Evolutionary conservation across 805 yeast genomes (phyloP).

Genomic region (Kuraishia ogatae): DNA sequence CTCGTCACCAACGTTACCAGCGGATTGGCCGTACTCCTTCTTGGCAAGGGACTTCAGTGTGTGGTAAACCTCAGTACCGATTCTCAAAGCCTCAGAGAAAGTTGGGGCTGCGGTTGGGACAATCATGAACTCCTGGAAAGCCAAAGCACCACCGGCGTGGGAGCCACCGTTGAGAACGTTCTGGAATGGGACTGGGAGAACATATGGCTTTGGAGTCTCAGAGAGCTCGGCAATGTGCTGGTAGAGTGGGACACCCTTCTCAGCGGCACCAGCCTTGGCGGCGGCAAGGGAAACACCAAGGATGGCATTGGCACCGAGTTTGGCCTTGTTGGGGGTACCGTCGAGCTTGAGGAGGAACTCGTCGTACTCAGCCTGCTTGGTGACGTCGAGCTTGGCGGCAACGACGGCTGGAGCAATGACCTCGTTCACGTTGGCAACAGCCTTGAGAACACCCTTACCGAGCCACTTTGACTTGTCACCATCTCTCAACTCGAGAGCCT

Average conservation of each 20-base stretch:
- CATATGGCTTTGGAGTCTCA: slow-evolving; percentile 73
- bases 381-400: slow-evolving; percentile 73
- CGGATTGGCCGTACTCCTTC: slow-evolving; percentile 94
- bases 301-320: slow-evolving; percentile 97
- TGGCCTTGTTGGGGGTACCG: slow-evolving; percentile 96
- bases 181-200: slow-evolving; percentile 98
- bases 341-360: slow-evolving; percentile 79
- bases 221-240: slow-evolving; percentile 80
- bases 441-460: slow-evolving; percentile 98
- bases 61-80: slow-evolving; percentile 98
- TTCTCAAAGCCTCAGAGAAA: slow-evolving; percentile 93
- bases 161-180: slow-evolving; percentile 99
- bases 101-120: slow-evolving; percentile 88
- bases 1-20: slow-evolving; percentile 99
- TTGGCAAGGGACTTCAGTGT: slow-evolving; percentile 85
- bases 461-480: slow-evolving; percentile 96
- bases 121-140: slow-evolving; percentile 99
- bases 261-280: slow-evolving; percentile 98
- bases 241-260: slow-evolving; percentile 89
- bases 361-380: slow-evolving; percentile 81
- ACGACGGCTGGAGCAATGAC: slow-evolving; percentile 91
- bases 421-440: slow-evolving; percentile 92
- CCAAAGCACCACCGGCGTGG: slow-evolving; percentile 99
- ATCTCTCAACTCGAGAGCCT: slow-evolving; percentile 97
- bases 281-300: slow-evolving; percentile 96